Evolutionary conservation across 208 protist species (phyloP), one percentile per base, ranked within the genome.

Genomic region (Wallacemonas sp.): DNA sequence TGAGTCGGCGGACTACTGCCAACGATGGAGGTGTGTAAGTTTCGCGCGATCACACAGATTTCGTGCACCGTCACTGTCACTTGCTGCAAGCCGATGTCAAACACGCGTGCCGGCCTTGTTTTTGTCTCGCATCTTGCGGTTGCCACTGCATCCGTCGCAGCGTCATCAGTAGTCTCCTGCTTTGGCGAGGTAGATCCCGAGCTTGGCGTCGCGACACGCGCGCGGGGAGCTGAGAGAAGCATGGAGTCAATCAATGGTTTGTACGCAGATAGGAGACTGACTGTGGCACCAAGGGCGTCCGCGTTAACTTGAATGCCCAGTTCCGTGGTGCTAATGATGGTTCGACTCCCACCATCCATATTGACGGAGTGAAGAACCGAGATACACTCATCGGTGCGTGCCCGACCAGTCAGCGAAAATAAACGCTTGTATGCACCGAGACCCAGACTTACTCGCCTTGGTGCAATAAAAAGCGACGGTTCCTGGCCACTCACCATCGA

Each of bases 341-440:
- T 57, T 5, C 50, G 50, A 32, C 50, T 39, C 13, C 50, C 50
- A n/a, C 50, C 50, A n/a, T 57, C 50, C 2, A 10, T 19, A 19
- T n/a, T 34, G 13, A 57, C 19, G 50, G 33, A 57, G 30, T 57
- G 50, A 9, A 57, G 50, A 19, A 57, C 17, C 19, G 50, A 41
- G 24, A 57, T 38, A n/a, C 50, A 41, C 13, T 57, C 50, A 13
- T 57, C 50, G 15, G 3, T 38, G 50, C 13, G 24, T 9, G 50
- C 38, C 17, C 21, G 50, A 9, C 50, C 50, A 24, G n/a, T 57
- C 0, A 57, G 29, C 9, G 50, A 41, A 37, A 57, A 37, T 4
- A 57, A 26, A n/a, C 29, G 24, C 22, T 57, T 57, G 50, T 32
- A 57, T 21, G 50, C 50, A 9, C 50, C 50, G 26, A 57, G 50